A percentile compares a stretch with the other conserved stretches of the same genome.
phyloP scores from a whole-genome alignment of 345 rosid genomes.

The Psidium guajava region DNA sequence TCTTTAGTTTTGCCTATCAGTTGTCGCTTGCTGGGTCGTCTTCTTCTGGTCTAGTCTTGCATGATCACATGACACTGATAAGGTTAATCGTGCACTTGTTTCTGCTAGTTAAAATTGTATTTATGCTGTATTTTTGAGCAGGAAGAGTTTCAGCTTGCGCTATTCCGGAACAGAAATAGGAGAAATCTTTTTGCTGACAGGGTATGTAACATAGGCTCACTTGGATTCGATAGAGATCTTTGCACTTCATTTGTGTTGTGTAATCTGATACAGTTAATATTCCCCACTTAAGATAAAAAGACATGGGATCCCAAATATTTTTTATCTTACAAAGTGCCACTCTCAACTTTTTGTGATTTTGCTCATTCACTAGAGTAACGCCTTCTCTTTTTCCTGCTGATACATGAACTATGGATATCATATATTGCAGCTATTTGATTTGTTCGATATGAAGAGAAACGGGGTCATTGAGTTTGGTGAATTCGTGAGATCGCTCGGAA shows the following conservation, averaged over 20 bases:
- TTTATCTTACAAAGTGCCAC: not conserved
- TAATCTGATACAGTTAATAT: not conserved
- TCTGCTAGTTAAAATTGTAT: not conserved
- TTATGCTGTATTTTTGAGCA: conserved; percentile 10
- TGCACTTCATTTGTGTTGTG: not conserved
- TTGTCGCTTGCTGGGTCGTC: not conserved
- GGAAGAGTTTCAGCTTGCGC: conserved; percentile 94
- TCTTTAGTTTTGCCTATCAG: not conserved
- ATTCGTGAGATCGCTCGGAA: conserved; percentile 50
- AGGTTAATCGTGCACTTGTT: not conserved
- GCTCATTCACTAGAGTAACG: not conserved
- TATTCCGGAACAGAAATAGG: conserved; percentile 57
- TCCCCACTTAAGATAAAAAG: not conserved
- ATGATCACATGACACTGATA: not conserved
- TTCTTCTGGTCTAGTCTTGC: not conserved
- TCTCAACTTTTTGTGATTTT: not conserved
- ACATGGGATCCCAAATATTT: not conserved
- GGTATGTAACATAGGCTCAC: conserved; percentile 16
- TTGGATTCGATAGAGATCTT: not conserved
- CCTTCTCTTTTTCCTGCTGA: not conserved
- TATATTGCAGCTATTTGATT: conserved; percentile 36
- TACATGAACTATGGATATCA: not conserved
- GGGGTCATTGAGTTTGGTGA: conserved; percentile 66
- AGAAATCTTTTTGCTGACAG: conserved; percentile 82
- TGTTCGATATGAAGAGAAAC: conserved; percentile 49